These are phyloP conservation scores for Peronospora destructor DNA, from an alignment of 352 stramenopile species.

Conservation along the genomic window DNA sequence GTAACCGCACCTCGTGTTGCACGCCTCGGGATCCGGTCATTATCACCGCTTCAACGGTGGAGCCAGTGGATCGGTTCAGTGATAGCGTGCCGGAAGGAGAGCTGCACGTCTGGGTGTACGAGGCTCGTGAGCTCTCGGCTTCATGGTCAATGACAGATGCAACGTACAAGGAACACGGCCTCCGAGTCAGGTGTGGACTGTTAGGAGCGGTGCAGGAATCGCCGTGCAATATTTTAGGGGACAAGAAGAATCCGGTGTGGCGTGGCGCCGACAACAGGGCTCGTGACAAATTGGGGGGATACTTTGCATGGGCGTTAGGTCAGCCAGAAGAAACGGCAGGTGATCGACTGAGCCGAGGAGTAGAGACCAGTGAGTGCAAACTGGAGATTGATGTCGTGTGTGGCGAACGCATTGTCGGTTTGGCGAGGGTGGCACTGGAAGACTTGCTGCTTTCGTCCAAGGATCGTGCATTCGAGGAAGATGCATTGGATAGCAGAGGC, in stretches of 20 bases:
- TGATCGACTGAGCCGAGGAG: conserved; percentile 1
- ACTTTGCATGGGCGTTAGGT: conserved; percentile 35
- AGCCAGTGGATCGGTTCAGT: conserved; percentile 17
- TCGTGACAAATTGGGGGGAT: conserved; percentile 31
- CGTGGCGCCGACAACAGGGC: conserved; percentile 9
- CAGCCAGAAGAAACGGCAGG: conserved; percentile 20
- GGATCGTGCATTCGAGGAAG: conserved; percentile 12
- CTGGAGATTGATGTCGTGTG: conserved; percentile 54
- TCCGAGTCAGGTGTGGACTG: conserved; percentile 40
- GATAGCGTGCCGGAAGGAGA: conserved; percentile 26
- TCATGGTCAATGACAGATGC: conserved; percentile 35
- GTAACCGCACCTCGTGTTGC: conserved; percentile 18
- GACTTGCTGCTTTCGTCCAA: conserved; percentile 29
- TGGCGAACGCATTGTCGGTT: conserved; percentile 38
- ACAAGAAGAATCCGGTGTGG: conserved; percentile 42
- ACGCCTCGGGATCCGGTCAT: conserved; percentile 10
- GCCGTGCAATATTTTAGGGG: conserved; percentile 32
- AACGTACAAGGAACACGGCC: conserved; percentile 42
- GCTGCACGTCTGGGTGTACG: conserved; percentile 49
- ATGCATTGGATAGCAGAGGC: conserved; percentile 10
- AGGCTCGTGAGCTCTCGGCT: conserved; percentile 34
- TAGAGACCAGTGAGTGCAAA: conserved; percentile 29
- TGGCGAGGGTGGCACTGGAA: conserved; percentile 29
- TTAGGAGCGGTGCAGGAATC: conserved; percentile 41
- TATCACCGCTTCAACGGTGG: conserved; percentile 6